Evolutionary conservation across 352 stramenopile species (phyloP).

Genomic region (Pythium pectinolyticum): DNA sequence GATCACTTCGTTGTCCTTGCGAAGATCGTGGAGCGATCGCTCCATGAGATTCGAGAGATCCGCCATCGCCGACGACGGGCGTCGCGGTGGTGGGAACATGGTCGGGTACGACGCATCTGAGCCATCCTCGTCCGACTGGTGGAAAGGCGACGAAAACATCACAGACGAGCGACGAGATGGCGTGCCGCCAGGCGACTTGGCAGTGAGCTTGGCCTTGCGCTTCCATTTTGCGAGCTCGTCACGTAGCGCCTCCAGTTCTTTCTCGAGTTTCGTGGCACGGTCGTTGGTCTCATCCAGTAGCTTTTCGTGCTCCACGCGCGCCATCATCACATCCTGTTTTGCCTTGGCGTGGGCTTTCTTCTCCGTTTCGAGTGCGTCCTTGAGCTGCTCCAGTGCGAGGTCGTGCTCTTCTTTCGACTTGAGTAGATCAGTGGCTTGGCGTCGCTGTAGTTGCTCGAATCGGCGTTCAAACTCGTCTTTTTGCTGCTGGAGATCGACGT

Average conservation of each 20-base stretch:
- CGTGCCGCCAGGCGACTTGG: constrained; percentile 36
- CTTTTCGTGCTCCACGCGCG: constrained; percentile 26
- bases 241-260: constrained; percentile 58
- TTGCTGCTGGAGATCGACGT: constrained; percentile 52
- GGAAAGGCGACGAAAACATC: constrained; percentile 44
- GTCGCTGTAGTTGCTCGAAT: constrained; percentile 59
- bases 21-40: constrained; percentile 63
- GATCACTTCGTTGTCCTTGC: constrained; percentile 41
- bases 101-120: constrained; percentile 52
- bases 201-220: constrained; percentile 64
- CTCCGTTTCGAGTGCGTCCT: constrained; percentile 22
- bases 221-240: constrained; percentile 69
- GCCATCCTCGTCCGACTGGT: constrained; percentile 56
- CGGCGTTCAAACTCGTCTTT: constrained; percentile 51
- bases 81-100: constrained; percentile 40
- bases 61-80: constrained; percentile 66
- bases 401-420: constrained; percentile 61
- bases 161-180: constrained; percentile 46
- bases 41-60: constrained; percentile 82
- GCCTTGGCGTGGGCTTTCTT: constrained; percentile 29
- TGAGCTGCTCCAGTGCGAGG: constrained; percentile 24
- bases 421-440: constrained; percentile 42
- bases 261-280: constrained; percentile 57
- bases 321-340: constrained; percentile 28
- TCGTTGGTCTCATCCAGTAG: constrained; percentile 56